A percentile compares a stretch with the other conserved stretches of the same genome.
phyloP scores from a whole-genome alignment of 768 basidiomycete species.

The Clitopilus hobsonii region DNA sequence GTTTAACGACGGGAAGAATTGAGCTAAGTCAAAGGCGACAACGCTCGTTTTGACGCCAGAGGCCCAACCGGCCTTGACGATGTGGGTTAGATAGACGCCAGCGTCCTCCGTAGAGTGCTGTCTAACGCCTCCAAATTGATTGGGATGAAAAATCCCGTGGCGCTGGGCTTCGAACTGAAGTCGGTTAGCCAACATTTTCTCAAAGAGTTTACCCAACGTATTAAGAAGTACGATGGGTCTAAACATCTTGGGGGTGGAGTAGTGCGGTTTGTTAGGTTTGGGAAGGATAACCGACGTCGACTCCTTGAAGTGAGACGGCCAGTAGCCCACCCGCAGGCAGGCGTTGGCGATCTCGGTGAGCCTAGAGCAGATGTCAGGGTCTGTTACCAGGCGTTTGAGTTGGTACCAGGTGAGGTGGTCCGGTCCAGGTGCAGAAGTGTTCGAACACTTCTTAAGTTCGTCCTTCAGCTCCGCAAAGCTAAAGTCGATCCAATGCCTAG shows the following conservation, averaged over 20 bases:
- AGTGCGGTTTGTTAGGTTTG: slow-evolving; percentile 1
- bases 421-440: neutral
- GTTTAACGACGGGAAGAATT: slow-evolving; percentile 2
- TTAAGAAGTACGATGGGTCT: neutral
- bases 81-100: slow-evolving; percentile 13
- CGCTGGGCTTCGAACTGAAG: neutral
- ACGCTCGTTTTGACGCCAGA: slow-evolving; percentile 10
- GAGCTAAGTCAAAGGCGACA: slow-evolving; percentile 1
- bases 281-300: slow-evolving; percentile 1
- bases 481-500: no score
- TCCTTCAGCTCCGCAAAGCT: no score
- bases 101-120: slow-evolving; percentile 16
- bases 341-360: neutral
- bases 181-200: neutral
- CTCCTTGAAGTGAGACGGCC: slow-evolving; percentile 3
- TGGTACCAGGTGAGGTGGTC: neutral
- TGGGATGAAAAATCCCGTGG: neutral
- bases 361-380: no score
- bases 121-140: slow-evolving; percentile 3
- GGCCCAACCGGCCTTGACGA: slow-evolving; percentile 13
- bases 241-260: neutral
- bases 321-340: neutral
- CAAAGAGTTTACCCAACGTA: neutral
- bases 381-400: neutral
- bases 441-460: no score